phyloP scores from a whole-genome alignment of 345 rosid species.

The Anacardium occidentale region DNA sequence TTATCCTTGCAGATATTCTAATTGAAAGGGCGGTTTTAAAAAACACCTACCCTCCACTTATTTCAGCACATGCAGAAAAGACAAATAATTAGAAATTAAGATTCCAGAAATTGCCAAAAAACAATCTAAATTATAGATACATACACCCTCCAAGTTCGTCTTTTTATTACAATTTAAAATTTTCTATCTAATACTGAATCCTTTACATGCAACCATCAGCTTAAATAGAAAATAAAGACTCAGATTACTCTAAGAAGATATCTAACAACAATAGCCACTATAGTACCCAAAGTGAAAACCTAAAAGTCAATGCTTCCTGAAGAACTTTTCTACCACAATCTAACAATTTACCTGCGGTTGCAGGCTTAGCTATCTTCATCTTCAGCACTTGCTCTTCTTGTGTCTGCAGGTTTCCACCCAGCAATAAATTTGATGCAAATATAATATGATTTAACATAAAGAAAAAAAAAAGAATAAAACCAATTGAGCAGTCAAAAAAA shows the following conservation, averaged over 20 bases:
- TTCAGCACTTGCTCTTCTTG: slow-evolving; percentile 49
- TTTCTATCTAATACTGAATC: neutral
- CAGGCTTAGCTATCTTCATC: slow-evolving; percentile 76
- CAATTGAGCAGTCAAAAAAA: slow-evolving; percentile 3
- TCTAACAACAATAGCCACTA: neutral
- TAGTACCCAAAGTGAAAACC: neutral
- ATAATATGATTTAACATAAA: slow-evolving; percentile 17
- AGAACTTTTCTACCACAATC: neutral
- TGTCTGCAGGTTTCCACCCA: slow-evolving; percentile 47
- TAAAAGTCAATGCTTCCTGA: too few species aligned
- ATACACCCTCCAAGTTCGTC: slow-evolving; percentile 7
- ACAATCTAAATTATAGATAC: neutral
- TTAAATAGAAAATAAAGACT: neutral
- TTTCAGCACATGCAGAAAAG: neutral
- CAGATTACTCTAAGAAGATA: neutral
- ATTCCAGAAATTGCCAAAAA: neutral
- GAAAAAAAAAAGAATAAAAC: slow-evolving; percentile 4
- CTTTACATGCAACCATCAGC: neutral
- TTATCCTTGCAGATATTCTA: neutral
- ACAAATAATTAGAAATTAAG: neutral
- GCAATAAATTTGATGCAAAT: slow-evolving; percentile 9
- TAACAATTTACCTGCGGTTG: slow-evolving; percentile 63
- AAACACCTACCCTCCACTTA: neutral
- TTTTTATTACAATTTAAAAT: neutral
- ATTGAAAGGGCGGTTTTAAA: neutral